Conservation (phyloP, 1,284 basidiomycete species). For the Xerocomus cyaneibrunnescens region DNA sequence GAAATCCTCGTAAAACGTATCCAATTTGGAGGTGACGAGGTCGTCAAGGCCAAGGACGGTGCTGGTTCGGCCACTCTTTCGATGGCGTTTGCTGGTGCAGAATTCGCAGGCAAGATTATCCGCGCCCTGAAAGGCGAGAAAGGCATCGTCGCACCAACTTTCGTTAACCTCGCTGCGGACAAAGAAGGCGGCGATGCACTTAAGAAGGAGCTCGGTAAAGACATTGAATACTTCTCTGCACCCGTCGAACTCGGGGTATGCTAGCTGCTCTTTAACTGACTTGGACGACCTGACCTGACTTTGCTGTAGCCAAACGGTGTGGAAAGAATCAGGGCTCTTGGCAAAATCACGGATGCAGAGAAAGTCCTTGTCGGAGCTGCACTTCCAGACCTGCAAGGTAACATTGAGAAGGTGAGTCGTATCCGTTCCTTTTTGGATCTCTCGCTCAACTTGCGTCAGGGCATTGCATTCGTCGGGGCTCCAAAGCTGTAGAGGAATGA, state of each 20-base stretch:
- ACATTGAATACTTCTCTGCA: constrained; percentile 84
- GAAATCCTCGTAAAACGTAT: constrained; percentile 82
- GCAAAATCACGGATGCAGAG: constrained; percentile 73
- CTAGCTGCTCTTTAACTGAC: constrained; percentile 15
- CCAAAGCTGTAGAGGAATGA: constrained; percentile 37
- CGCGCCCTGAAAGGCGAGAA: constrained; percentile 88
- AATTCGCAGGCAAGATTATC: constrained; percentile 80
- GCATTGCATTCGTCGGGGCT: constrained; percentile 37
- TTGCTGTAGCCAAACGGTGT: constrained; percentile 69
- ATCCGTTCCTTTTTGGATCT: not conserved
- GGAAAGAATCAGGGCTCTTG: constrained; percentile 76
- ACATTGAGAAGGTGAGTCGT: constrained; percentile 71
- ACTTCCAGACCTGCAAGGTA: constrained; percentile 76
- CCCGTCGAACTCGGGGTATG: constrained; percentile 83
- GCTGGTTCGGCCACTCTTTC: constrained; percentile 85
- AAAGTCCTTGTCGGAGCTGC: constrained; percentile 74
- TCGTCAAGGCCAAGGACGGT: constrained; percentile 91
- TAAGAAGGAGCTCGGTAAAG: constrained; percentile 60
- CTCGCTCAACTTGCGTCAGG: constrained; percentile 27
- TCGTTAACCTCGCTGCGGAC: constrained; percentile 82
- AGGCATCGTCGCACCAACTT: constrained; percentile 83
- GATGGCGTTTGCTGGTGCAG: constrained; percentile 89
- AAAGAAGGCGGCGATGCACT: constrained; percentile 63
- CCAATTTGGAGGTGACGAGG: constrained; percentile 95
- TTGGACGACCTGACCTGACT: constrained; percentile 2